Base-by-base conservation (phyloP, 2,329 filamentous ascomycete genomes). In the Microcyclosporella mali region DNA sequence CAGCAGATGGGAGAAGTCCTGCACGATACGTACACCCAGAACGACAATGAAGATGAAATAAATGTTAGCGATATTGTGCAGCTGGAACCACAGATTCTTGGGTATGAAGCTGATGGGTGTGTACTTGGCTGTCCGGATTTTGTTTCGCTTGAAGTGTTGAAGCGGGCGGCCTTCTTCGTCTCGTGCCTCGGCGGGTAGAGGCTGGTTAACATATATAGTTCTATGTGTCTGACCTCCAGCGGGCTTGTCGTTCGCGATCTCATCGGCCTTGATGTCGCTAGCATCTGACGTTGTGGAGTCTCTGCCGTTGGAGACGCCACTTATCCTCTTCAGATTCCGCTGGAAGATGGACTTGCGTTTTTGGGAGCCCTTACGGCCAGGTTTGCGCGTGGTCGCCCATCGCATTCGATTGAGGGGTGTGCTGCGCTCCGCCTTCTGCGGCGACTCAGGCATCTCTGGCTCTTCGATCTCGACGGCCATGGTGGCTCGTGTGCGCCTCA, bases 21-120 rank as follows among this genome's bases (percentile, higher is more conserved):
- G 41, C 33, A 12, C 11, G 33, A 40, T 43, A 77, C 89, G 75
- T 82, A 97, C 92, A 60, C 84, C 82, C 47, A 98, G 77, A 61
- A 98, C 94, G 63, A 95, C 89, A 58, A 90, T 78, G 69, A 97
- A 95, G 56, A 97, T 74, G 76, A 98, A 98, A 70, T 97, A 98
- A 41, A 97, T 84, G 66, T 98, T 98, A 61, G 92, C 92, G 59
- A 98, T 84, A 62, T 97, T 97, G 69, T 98, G 90, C 63, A 98
- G 97, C 67, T 98, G 94, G 53, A 94, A 87, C 81, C 84, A 98
- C 60, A 98, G 63, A 67, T 98, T 97, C 71, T 97, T 97, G 11
- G 92, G 92, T 19, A 98, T 67, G 67, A 98, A 98, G 47, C 86
- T 94, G 51, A 98, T 67, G 7, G 94, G 84, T 6, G 92, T 98